These are phyloP conservation scores for Alectoria sarmentosa DNA, from an alignment of 495 filamentous ascomycete species.

Conservation along the genomic window DNA sequence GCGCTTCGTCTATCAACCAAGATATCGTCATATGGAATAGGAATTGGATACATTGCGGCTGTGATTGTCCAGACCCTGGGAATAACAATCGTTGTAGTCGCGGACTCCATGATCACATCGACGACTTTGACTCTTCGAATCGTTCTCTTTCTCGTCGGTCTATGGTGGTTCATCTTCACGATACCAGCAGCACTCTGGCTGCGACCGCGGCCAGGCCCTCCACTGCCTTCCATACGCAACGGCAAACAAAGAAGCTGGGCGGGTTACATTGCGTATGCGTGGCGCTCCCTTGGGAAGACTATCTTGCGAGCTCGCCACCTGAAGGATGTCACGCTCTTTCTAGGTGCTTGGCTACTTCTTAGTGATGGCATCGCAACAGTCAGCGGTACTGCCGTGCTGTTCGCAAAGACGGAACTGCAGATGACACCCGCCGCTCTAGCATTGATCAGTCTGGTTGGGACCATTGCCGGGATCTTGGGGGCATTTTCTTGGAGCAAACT, in stretches of 20 bases:
- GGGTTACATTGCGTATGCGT: slow-evolving; percentile 69
- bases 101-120: slow-evolving; percentile 58
- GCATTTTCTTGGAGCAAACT: slow-evolving; percentile 85
- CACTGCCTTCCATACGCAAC: slow-evolving; percentile 40
- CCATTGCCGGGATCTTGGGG: slow-evolving; percentile 71
- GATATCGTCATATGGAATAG: slow-evolving; percentile 85
- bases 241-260: slow-evolving; percentile 43
- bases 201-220: slow-evolving; percentile 83
- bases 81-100: slow-evolving; percentile 61
- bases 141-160: slow-evolving; percentile 76
- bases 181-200: slow-evolving; percentile 86
- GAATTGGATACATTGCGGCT: slow-evolving; percentile 81
- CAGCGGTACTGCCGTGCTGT: slow-evolving; percentile 89
- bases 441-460: slow-evolving; percentile 87
- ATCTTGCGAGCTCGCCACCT: slow-evolving; percentile 68
- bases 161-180: slow-evolving; percentile 95
- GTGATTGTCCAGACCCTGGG: slow-evolving; percentile 71
- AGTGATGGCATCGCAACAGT: slow-evolving; percentile 93
- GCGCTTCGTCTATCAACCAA: slow-evolving; percentile 71
- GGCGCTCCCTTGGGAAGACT: slow-evolving; percentile 78
- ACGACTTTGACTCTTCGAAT: slow-evolving; percentile 72
- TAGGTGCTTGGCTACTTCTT: slow-evolving; percentile 88
- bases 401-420: slow-evolving; percentile 85
- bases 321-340: slow-evolving; percentile 80
- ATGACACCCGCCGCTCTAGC: slow-evolving; percentile 88